A percentile compares a stretch with the other conserved stretches of the same genome.
phyloP scores from a whole-genome alignment of 768 basidiomycete genomes.

The Amanita rubescens region DNA sequence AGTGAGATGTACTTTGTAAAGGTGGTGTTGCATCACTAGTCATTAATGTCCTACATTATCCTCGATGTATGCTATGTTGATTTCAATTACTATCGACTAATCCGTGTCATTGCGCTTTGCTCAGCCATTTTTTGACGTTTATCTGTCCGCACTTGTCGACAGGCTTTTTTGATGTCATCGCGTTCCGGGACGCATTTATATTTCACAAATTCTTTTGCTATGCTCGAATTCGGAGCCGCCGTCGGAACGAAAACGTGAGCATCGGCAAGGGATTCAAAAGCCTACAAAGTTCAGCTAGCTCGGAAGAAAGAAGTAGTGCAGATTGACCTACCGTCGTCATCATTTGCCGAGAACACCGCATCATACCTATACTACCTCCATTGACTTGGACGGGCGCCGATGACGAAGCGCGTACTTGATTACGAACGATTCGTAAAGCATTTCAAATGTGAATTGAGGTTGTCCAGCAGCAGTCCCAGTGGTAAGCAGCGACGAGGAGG shows the following conservation, averaged over 20 bases:
- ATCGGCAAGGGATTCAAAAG: conserved; percentile 63
- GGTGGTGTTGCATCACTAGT: neutral
- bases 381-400: conserved; percentile 71
- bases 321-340: conserved; percentile 51
- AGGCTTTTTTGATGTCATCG: conserved; percentile 57
- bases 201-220: conserved; percentile 65
- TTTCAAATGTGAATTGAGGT: conserved; percentile 81
- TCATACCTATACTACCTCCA: conserved; percentile 72
- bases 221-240: conserved; percentile 37
- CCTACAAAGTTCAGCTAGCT: conserved; percentile 34
- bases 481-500: conserved; percentile 79
- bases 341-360: conserved; percentile 55
- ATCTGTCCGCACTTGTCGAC: conserved; percentile 61
- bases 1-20: neutral
- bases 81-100: neutral
- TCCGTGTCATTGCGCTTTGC: conserved; percentile 38
- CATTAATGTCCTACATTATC: neutral
- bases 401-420: conserved; percentile 63
- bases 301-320: neutral
- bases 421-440: conserved; percentile 72
- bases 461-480: conserved; percentile 72
- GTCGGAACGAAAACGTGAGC: conserved; percentile 49
- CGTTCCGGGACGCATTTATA: conserved; percentile 62
- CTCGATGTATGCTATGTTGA: neutral
- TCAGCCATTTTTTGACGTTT: conserved; percentile 74